Percentiles rank a stretch among this genome's conserved stretches.
These are phyloP conservation scores for Auricularia sp. DNA, from an alignment of 768 basidiomycete genomes.

Conservation along the genomic window DNA sequence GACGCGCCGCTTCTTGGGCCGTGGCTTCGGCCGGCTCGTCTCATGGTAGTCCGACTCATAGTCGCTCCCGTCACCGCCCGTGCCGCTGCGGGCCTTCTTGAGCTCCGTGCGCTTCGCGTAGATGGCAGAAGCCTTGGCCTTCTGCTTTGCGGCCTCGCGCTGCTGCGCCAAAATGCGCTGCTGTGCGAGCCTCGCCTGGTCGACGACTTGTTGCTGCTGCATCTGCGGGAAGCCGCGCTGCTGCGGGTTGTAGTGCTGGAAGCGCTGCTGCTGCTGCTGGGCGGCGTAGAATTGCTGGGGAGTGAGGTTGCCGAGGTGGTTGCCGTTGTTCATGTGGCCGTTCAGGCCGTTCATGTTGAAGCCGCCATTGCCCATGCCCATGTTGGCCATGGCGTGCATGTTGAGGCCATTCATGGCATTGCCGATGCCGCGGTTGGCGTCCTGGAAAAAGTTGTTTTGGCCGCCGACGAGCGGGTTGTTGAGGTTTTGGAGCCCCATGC, in stretches of 20 bases:
- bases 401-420: background rate
- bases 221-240: background rate
- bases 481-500: background rate
- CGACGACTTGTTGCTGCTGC: background rate
- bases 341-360: background rate
- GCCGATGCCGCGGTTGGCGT: background rate
- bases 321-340: background rate
- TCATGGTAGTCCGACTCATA: background rate
- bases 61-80: background rate
- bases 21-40: background rate
- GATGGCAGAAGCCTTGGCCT: background rate
- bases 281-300: background rate
- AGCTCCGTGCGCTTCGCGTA: background rate
- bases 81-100: background rate
- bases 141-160: background rate
- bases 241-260: background rate
- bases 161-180: background rate
- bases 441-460: background rate
- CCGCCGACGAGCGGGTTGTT: background rate
- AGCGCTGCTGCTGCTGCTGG: background rate
- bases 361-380: background rate
- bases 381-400: background rate
- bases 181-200: background rate
- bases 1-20: constrained; percentile 4
- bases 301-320: background rate